Evolutionary conservation across 805 yeast genomes (phyloP).

Genomic region (Diddensiella caesifluorescens): DNA sequence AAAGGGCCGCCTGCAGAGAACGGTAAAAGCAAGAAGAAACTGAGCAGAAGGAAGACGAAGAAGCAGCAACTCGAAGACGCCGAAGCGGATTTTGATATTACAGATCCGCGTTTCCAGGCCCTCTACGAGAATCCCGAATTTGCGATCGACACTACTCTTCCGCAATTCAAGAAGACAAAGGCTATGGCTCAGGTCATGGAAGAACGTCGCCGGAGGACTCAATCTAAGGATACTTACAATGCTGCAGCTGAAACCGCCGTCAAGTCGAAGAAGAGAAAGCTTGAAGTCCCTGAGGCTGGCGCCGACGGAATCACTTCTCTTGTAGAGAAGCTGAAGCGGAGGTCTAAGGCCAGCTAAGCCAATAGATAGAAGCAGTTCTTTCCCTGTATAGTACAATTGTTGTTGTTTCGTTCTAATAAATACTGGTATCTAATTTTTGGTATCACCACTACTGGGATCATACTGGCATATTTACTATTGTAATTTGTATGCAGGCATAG

Average conservation of each 20-base stretch:
- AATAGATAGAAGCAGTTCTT: not conserved
- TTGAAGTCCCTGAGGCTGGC: not conserved
- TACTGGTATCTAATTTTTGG: too few relatives aligned
- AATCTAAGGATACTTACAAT: slow-evolving; percentile 7
- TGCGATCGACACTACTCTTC: slow-evolving; percentile 89
- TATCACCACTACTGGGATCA: too few relatives aligned
- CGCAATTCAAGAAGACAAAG: slow-evolving; percentile 82
- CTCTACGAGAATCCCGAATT: slow-evolving; percentile 80
- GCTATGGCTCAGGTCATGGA: slow-evolving; percentile 80
- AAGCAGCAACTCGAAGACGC: slow-evolving; percentile 39
- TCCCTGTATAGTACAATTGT: not conserved
- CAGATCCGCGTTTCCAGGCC: slow-evolving; percentile 81
- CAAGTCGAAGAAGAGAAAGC: slow-evolving; percentile 10
- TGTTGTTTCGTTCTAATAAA: too few relatives aligned
- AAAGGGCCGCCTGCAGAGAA: slow-evolving; percentile 55
- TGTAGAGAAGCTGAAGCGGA: slow-evolving; percentile 57
- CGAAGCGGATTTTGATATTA: slow-evolving; percentile 56
- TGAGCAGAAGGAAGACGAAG: slow-evolving; percentile 36
- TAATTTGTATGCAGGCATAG: too few relatives aligned
- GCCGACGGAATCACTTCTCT: slow-evolving; percentile 69
- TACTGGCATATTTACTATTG: too few relatives aligned
- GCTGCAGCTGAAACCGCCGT: slow-evolving; percentile 4
- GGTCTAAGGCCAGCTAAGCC: slow-evolving; percentile 12
- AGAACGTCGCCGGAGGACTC: slow-evolving; percentile 47
- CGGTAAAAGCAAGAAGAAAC: slow-evolving; percentile 51